A percentile compares a stretch with the other conserved stretches of the same genome.
Evolutionary conservation across 2,329 filamentous ascomycete species (phyloP).

Genomic region (Penicillium sp.): DNA sequence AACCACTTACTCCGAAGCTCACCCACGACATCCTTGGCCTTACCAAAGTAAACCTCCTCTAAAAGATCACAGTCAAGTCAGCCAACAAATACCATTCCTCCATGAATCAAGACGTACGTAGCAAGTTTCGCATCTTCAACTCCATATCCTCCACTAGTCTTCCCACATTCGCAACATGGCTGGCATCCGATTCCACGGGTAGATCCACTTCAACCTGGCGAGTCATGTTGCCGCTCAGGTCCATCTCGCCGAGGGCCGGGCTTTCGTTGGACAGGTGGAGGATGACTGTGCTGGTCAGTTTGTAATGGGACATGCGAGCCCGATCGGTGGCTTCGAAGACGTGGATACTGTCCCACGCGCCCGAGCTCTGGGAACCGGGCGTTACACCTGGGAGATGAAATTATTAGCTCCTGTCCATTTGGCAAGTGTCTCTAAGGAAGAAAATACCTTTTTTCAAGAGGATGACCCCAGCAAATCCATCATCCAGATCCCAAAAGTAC

Average conservation of each 20-base stretch:
- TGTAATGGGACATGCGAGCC: constrained; percentile 90
- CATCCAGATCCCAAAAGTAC: constrained; percentile 97
- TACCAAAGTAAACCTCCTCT: constrained; percentile 98
- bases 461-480: constrained; percentile 95
- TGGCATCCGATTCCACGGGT: constrained; percentile 83
- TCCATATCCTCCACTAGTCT: constrained; percentile 98
- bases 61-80: constrained; percentile 15
- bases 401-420: constrained; percentile 4
- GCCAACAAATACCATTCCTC: constrained; percentile 7
- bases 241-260: constrained; percentile 75
- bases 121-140: constrained; percentile 95
- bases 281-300: constrained; percentile 95
- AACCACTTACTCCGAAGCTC: constrained; percentile 73
- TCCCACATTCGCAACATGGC: constrained; percentile 94
- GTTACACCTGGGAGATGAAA: constrained; percentile 56
- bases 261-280: constrained; percentile 74
- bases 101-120: constrained; percentile 52
- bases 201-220: constrained; percentile 92
- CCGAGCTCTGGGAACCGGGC: constrained; percentile 67
- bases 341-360: constrained; percentile 97
- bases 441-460: constrained; percentile 82
- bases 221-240: constrained; percentile 96
- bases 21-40: constrained; percentile 97
- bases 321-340: constrained; percentile 96
- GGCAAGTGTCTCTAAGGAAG: not conserved